A percentile compares a stretch with the other conserved stretches of the same genome.
Evolutionary conservation across 164 flowering plant genomes (phyloP).

Genomic region (Brasenia schreberi): DNA sequence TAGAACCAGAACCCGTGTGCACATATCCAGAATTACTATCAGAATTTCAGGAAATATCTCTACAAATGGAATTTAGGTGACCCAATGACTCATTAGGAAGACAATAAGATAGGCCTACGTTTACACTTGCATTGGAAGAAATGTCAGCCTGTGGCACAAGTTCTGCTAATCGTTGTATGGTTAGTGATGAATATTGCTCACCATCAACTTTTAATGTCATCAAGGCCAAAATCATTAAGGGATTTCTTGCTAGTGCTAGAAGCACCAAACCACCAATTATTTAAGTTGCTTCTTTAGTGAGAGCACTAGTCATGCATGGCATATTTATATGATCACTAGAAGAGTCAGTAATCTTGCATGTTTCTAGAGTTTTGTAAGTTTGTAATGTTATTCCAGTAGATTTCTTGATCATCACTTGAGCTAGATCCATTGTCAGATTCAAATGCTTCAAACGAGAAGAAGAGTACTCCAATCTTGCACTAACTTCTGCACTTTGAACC

Average conservation of each 20-base stretch:
- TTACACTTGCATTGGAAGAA: conserved; percentile 17
- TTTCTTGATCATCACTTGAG: conserved; percentile 25
- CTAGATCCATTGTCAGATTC: conserved; percentile 46
- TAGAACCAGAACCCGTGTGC: conserved; percentile 17
- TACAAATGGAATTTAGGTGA: conserved; percentile 23
- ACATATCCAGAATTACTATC: conserved; percentile 23
- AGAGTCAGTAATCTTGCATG: conserved; percentile 23
- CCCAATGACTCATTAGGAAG: conserved; percentile 18
- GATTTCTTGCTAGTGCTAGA: conserved; percentile 31
- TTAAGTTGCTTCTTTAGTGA: conserved; percentile 23
- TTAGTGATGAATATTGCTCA: conserved; percentile 33
- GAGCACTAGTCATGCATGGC: conserved; percentile 15
- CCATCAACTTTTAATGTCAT: conserved; percentile 33
- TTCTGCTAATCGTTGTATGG: conserved; percentile 18
- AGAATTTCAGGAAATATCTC: neutral
- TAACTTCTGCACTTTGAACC: neutral
- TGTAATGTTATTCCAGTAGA: conserved; percentile 29
- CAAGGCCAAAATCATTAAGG: conserved; percentile 16
- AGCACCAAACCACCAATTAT: conserved; percentile 39
- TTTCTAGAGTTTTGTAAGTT: conserved; percentile 25
- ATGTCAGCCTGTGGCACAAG: conserved; percentile 16
- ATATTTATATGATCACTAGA: conserved; percentile 18
- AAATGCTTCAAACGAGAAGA: conserved; percentile 32
- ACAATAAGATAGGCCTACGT: conserved; percentile 14
- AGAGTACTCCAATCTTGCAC: conserved; percentile 55